Evolutionary conservation across 257 asterid genomes (phyloP), one percentile per base, ranked within the genome.

Genomic region (Marsdenia floribunda): DNA sequence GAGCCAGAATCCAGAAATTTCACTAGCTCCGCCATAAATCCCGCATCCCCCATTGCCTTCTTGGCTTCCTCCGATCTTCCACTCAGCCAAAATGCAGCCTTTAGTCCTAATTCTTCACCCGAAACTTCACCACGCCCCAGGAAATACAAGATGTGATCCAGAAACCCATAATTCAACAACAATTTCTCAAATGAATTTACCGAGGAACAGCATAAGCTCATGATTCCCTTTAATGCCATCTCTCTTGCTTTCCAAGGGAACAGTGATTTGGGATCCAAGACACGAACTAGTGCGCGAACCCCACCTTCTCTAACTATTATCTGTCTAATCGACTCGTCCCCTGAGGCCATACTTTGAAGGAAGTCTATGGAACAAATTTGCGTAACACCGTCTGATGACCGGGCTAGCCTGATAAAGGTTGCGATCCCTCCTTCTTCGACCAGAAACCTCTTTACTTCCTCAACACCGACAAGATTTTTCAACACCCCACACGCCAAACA

Each of bases 21-120:
- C 26, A 90, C 90, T 0, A 95, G 80, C 76, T 87, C 94, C 0
- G 92, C 88, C 90, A 92, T 89, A 73, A 95, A 83, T 53, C 99
- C 99, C 21, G 87, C 88, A 22, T 95, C 93, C n/a, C 99, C 98
- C 96, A 92, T 95, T 44, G 85, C 82, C 68, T 85, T 92, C 87
- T 90, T 95, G 24, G 98, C 92, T 52, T 87, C 93, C 61, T 85
- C 93, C 0, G 96, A 95, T 12, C 88, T 79, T 57, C 94, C 97
- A 71, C 93, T 87, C 0, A 95, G 85, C 96, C 98, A 89, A 84
- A 87, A 90, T 6, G 96, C 80, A 0, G 97, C 94, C 85, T 92
- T 92, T 24, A 95, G 69, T 10, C 94, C 96, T 73, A 88, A 65
- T 80, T 95, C 99, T 77, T 89, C 93, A 7, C 91, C 80, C 0